Conservation (phyloP, 2,329 filamentous ascomycete genomes). For the Botrytis aclada region DNA sequence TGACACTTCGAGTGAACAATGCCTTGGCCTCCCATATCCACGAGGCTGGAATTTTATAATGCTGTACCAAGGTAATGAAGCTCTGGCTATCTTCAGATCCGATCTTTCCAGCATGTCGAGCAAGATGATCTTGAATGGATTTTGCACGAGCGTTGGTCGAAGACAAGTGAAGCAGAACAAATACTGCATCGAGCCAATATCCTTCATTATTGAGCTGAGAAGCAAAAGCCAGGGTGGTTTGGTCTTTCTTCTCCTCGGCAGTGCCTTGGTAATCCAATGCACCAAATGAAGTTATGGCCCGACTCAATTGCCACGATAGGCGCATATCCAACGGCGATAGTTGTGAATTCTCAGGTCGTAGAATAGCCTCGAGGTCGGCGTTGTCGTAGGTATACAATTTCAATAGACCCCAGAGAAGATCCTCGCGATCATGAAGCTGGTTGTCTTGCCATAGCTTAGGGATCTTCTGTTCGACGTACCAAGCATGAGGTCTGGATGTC, state of each 20-base stretch:
- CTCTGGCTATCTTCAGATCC: slow-evolving; percentile 54
- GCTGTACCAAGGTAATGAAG: slow-evolving; percentile 59
- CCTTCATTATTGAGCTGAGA: slow-evolving; percentile 60
- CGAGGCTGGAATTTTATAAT: slow-evolving; percentile 65
- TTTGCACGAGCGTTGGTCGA: slow-evolving; percentile 59
- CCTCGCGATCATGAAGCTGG: slow-evolving; percentile 59
- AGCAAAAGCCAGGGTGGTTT: slow-evolving; percentile 63
- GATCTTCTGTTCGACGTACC: slow-evolving; percentile 62
- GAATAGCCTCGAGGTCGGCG: slow-evolving; percentile 62
- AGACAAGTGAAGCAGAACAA: slow-evolving; percentile 75
- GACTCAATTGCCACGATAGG: slow-evolving; percentile 81
- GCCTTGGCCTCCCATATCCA: slow-evolving; percentile 92
- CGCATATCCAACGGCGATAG: slow-evolving; percentile 72
- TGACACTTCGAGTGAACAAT: slow-evolving; percentile 71
- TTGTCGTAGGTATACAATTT: slow-evolving; percentile 71
- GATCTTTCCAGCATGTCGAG: slow-evolving; percentile 66
- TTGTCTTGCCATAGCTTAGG: slow-evolving; percentile 59
- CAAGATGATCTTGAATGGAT: slow-evolving; percentile 70
- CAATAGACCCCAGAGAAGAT: slow-evolving; percentile 83
- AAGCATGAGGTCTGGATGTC: slow-evolving; percentile 64
- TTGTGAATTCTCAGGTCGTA: slow-evolving; percentile 74
- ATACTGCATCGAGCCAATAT: slow-evolving; percentile 68
- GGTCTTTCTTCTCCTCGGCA: slow-evolving; percentile 59
- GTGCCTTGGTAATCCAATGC: slow-evolving; percentile 53
- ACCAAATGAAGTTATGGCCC: slow-evolving; percentile 54